Evolutionary conservation across 2,329 filamentous ascomycete species (phyloP).

Genomic region (Stachybotrys echinatus): DNA sequence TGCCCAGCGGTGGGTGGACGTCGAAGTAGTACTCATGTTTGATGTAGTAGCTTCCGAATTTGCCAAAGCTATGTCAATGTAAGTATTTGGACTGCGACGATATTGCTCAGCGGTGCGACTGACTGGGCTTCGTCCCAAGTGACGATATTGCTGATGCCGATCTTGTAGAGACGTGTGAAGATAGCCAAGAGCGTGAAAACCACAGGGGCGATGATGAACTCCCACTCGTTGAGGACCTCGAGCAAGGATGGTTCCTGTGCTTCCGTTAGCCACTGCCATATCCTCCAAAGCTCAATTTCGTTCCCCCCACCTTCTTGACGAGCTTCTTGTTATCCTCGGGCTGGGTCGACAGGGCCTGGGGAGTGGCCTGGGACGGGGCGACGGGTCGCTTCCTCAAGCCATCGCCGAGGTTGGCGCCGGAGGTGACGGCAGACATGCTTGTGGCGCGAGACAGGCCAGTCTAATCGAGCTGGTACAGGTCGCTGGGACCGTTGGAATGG

Average conservation of each 20-base stretch:
- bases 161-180: constrained; percentile 65
- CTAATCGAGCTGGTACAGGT: neutral
- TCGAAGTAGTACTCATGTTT: constrained; percentile 98
- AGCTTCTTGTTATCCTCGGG: constrained; percentile 57
- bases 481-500: neutral
- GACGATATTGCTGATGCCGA: constrained; percentile 61
- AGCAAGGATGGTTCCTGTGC: constrained; percentile 51
- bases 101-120: constrained; percentile 20
- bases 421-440: constrained; percentile 52
- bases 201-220: constrained; percentile 56
- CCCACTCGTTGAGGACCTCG: constrained; percentile 58
- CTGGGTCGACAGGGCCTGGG: constrained; percentile 32
- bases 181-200: constrained; percentile 57
- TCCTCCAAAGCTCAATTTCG: neutral
- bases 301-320: constrained; percentile 44
- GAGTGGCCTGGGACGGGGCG: constrained; percentile 27
- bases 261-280: constrained; percentile 11
- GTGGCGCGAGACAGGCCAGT: constrained; percentile 3
- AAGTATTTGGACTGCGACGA: constrained; percentile 13
- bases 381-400: constrained; percentile 50
- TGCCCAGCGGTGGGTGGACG: constrained; percentile 90
- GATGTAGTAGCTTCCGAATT: constrained; percentile 98
- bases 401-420: constrained; percentile 54
- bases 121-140: constrained; percentile 65
- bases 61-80: constrained; percentile 63